Conservation (phyloP, 1,284 basidiomycete species). For the Pterulicium gracile region DNA sequence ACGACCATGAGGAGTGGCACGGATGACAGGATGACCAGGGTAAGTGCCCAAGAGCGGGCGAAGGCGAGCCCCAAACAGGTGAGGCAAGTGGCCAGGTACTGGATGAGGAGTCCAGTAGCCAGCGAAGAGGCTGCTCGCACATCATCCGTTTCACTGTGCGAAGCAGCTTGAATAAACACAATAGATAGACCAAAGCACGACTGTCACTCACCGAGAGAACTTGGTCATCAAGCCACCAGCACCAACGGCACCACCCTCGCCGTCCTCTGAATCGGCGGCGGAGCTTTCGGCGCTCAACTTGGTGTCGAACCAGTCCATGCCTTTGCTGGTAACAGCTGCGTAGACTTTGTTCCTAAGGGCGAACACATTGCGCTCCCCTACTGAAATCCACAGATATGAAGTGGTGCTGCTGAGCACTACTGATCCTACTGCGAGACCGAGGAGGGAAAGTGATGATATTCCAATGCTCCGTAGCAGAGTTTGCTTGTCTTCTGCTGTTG, state of each 20-base stretch:
- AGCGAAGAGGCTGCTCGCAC: slow-evolving; percentile 78
- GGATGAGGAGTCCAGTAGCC: slow-evolving; percentile 68
- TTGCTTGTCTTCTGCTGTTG: slow-evolving; percentile 37
- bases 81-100: slow-evolving; percentile 73
- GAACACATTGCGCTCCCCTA: slow-evolving; percentile 74
- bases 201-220: slow-evolving; percentile 64
- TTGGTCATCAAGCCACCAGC: slow-evolving; percentile 93
- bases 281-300: slow-evolving; percentile 61
- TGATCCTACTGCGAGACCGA: slow-evolving; percentile 61
- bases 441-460: slow-evolving; percentile 56
- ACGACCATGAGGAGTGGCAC: slow-evolving; percentile 78
- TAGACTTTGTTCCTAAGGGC: slow-evolving; percentile 66
- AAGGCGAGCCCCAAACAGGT: slow-evolving; percentile 80
- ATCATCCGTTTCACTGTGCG: slow-evolving; percentile 83
- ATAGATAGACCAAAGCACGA: neutral
- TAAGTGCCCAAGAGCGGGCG: slow-evolving; percentile 69
- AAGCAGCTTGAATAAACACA: slow-evolving; percentile 5
- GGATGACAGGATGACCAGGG: slow-evolving; percentile 85
- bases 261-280: slow-evolving; percentile 27
- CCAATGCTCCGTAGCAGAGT: slow-evolving; percentile 51
- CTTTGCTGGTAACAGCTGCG: slow-evolving; percentile 54
- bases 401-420: slow-evolving; percentile 68
- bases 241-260: slow-evolving; percentile 51
- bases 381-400: slow-evolving; percentile 77
- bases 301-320: slow-evolving; percentile 82